Conservation (phyloP, 1,139 yeast genomes). For the Neolecta irregularis region DNA sequence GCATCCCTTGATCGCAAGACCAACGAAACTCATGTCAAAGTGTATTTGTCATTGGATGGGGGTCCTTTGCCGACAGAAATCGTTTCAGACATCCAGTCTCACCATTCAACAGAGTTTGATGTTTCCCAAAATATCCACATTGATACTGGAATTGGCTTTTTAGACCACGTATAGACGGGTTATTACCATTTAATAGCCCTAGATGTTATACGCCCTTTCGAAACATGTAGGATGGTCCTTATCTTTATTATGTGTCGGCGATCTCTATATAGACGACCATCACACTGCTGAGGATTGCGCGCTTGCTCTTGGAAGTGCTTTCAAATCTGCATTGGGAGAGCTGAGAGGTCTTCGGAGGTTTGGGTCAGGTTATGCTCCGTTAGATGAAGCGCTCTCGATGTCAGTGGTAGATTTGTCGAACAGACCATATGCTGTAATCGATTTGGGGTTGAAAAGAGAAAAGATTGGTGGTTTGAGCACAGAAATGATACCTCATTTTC, state of each 20-base stretch:
- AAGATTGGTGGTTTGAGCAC: slow-evolving; percentile 82
- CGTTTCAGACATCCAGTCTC: slow-evolving; percentile 22
- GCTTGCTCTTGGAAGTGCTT: slow-evolving; percentile 77
- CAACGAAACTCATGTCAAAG: slow-evolving; percentile 85
- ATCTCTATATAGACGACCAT: slow-evolving; percentile 89
- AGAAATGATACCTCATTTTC: slow-evolving; percentile 94
- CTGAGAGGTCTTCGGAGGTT: slow-evolving; percentile 84
- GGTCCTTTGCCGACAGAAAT: slow-evolving; percentile 51
- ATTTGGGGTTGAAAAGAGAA: slow-evolving; percentile 78
- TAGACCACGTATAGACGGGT: slow-evolving; percentile 47
- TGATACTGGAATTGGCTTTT: slow-evolving; percentile 84
- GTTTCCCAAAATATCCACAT: slow-evolving; percentile 58
- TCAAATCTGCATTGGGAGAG: slow-evolving; percentile 77
- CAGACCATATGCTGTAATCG: slow-evolving; percentile 82
- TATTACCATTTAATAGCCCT: background rate
- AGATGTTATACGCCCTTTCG: slow-evolving; percentile 87
- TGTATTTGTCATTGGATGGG: slow-evolving; percentile 72
- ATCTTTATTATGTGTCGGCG: slow-evolving; percentile 79
- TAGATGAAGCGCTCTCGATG: slow-evolving; percentile 74
- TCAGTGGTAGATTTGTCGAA: slow-evolving; percentile 90
- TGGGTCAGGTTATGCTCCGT: slow-evolving; percentile 89
- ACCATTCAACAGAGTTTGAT: slow-evolving; percentile 49
- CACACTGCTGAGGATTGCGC: slow-evolving; percentile 95
- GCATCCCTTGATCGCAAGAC: no score
- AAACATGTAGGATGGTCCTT: slow-evolving; percentile 96